These are phyloP conservation scores for Trichoderma asperelloides DNA, from an alignment of 495 filamentous ascomycete genomes.

Conservation along the genomic window DNA sequence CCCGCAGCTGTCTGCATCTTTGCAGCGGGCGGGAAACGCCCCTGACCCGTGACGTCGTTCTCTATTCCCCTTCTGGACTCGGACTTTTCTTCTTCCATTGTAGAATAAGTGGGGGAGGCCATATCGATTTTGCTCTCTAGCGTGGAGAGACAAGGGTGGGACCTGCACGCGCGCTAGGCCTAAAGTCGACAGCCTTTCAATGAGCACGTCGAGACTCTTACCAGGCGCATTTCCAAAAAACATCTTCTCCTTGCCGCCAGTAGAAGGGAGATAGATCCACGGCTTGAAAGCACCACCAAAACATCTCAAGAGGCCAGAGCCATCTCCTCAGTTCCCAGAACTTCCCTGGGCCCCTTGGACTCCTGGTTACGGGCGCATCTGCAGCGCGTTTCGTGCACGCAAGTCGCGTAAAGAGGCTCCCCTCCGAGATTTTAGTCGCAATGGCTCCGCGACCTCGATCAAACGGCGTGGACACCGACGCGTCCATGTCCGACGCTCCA, in stretches of 20 bases:
- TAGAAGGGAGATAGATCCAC: background rate
- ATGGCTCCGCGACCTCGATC: constrained; percentile 54
- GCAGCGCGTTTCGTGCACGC: constrained; percentile 32
- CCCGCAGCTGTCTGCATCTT: background rate
- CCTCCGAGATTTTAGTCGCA: constrained; percentile 12
- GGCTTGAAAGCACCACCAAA: background rate
- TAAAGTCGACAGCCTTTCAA: background rate
- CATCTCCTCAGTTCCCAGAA: background rate
- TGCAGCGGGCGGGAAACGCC: background rate
- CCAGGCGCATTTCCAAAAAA: constrained; percentile 2
- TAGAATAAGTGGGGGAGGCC: background rate
- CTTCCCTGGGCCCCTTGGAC: background rate
- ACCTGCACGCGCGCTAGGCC: constrained; percentile 2
- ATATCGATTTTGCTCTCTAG: background rate
- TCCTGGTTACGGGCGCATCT: constrained; percentile 20
- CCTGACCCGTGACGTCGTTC: constrained; percentile 3
- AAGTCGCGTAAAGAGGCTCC: constrained; percentile 14
- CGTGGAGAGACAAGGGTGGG: constrained; percentile 6
- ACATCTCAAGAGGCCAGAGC: background rate
- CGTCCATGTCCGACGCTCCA: constrained; percentile 53
- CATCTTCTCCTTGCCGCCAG: background rate
- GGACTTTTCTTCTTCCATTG: constrained; percentile 4
- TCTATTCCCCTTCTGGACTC: background rate
- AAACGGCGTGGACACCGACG: constrained; percentile 42
- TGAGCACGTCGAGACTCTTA: constrained; percentile 8